Evolutionary conservation across 106 monocot species (phyloP), one percentile per base, ranked within the genome.

Genomic region (Dactylorhiza incarnata): DNA sequence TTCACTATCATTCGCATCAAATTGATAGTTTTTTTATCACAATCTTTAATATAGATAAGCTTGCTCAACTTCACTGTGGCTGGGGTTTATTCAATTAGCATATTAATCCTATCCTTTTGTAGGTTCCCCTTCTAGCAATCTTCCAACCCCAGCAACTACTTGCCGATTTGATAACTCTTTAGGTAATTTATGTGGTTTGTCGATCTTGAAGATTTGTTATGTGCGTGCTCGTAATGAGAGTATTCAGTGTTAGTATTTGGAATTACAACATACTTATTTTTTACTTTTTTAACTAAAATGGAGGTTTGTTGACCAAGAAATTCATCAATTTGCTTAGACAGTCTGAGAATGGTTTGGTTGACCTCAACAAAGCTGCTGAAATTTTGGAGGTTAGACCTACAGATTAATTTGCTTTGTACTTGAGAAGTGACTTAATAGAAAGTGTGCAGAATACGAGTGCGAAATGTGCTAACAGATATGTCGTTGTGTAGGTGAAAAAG

Each of bases 291-390:
- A 49, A 73, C 69, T 68, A 24, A 76, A 12, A 73, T 68, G 19
- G 68, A 97, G 96, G 89, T 45, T 83, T 91, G 20, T 75, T 94
- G 78, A 97, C 96, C 49, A 89, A 87, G 76, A 97, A 91, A 77
- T 91, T 97, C 73, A 84, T 97, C 48, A 82, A 85, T 76, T 83
- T 97, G 79, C 84, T 94, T 71, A 94, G 89, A 72, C 76, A 86
- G 76, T 90, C 89, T 72, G 87, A 78, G n/a, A 94, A 94, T 78
- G 93, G 94, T 65, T 86, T 85, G 48, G 91, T 97, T 84, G 96
- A 97, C 81, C 84, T 97, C 76, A 97, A 97, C 73, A 84, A 87
- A 81, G 91, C 93, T 82, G 96, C 96, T 66, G 91, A 94, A 77
- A 86, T 84, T 68, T 83, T 97, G 70, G 79, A 89, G 89, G 96